Conservation (phyloP, 345 rosid species). For the Theobroma cacao region DNA sequence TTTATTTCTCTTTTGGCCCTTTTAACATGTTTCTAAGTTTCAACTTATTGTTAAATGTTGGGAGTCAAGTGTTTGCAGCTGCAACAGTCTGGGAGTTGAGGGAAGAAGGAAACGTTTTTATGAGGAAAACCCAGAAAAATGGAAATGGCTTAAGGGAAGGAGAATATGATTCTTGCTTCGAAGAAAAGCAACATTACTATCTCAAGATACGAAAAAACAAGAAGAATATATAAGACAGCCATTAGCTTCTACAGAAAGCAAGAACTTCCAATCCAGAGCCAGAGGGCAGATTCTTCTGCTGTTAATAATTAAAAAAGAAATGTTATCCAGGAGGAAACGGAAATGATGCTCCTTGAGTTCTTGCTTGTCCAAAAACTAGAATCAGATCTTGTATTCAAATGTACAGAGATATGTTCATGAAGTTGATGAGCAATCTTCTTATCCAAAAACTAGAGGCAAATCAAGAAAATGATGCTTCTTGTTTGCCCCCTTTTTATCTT, state of each 20-base stretch:
- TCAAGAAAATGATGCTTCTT: background rate
- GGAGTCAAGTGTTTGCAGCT: conserved; percentile 16
- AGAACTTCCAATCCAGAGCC: conserved; percentile 18
- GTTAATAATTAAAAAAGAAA: conserved; percentile 6
- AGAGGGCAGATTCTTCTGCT: conserved; percentile 26
- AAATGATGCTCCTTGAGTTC: conserved; percentile 26
- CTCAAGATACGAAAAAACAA: conserved; percentile 25
- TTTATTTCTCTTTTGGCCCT: background rate
- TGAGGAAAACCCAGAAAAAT: conserved; percentile 6
- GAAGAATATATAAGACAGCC: conserved; percentile 19
- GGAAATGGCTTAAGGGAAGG: conserved; percentile 10
- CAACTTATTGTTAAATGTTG: background rate
- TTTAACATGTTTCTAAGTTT: background rate
- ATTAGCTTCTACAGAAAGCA: conserved; percentile 40
- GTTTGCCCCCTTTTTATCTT: background rate
- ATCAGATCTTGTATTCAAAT: conserved; percentile 14
- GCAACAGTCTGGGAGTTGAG: background rate
- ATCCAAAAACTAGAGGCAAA: background rate
- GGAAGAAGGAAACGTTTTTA: background rate
- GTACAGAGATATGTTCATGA: background rate
- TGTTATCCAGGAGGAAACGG: conserved; percentile 2
- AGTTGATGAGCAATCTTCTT: background rate
- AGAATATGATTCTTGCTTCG: conserved; percentile 34
- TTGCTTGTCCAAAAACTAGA: background rate
- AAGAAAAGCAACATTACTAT: conserved; percentile 27